Evolutionary conservation across 441 rosid species (phyloP).

Genomic region (Adansonia gregorii): DNA sequence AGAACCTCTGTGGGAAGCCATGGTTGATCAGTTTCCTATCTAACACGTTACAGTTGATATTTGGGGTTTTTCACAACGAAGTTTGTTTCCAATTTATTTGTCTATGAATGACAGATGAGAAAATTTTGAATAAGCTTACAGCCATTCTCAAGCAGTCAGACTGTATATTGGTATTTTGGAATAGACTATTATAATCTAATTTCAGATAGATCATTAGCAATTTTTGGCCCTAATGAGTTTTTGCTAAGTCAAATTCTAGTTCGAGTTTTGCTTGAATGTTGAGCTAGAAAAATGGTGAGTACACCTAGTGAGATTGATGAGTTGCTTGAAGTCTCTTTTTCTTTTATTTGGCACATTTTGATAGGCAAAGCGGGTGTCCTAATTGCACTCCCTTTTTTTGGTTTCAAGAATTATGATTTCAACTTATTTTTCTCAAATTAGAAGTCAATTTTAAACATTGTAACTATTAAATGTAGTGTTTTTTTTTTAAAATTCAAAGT

Average conservation of each 20-base stretch:
- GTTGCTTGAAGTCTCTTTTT: not conserved
- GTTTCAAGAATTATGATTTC: not conserved
- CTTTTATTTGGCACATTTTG: not conserved
- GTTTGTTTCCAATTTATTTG: not conserved
- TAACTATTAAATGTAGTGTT: not conserved
- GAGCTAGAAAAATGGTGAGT: not conserved
- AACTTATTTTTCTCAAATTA: not conserved
- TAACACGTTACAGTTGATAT: not conserved
- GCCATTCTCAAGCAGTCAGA: not conserved
- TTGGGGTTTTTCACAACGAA: not conserved
- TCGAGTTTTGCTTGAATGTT: not conserved
- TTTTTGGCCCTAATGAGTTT: not conserved
- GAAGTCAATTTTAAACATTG: not conserved
- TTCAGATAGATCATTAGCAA: not conserved
- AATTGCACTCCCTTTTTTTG: not conserved
- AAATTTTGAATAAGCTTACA: not conserved
- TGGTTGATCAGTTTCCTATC: slow-evolving; percentile 62
- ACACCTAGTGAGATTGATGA: not conserved
- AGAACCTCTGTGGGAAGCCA: slow-evolving; percentile 71
- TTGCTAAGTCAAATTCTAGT: not conserved
- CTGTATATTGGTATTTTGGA: not conserved
- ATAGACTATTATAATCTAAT: not conserved
- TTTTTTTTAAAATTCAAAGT: not conserved
- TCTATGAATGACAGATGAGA: not conserved
- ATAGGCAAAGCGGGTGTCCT: not conserved